Conservation (phyloP, 306 rosid species). For the Cucurbita moschata region DNA sequence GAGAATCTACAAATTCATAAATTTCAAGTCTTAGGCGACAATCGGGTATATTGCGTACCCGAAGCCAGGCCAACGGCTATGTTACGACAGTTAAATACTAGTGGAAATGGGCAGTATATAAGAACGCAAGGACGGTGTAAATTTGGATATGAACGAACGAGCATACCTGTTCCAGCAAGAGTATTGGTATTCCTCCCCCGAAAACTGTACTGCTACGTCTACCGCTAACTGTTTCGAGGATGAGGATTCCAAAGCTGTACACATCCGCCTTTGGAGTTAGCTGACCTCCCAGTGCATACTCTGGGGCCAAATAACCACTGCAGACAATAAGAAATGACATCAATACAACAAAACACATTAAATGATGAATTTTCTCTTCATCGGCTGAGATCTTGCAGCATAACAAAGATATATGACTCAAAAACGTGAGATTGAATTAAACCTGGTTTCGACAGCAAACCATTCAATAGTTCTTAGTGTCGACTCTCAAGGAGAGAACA, state of each 20-base stretch:
- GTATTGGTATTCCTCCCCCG: slow-evolving; percentile 38
- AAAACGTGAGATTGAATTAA: background rate
- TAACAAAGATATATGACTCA: background rate
- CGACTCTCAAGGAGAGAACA: background rate
- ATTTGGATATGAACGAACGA: background rate
- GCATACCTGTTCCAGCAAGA: slow-evolving; percentile 68
- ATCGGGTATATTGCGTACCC: background rate
- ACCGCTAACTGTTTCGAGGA: slow-evolving; percentile 76
- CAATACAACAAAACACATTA: background rate
- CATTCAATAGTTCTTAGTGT: background rate
- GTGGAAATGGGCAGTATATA: background rate
- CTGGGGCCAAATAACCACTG: slow-evolving; percentile 97
- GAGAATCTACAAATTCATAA: background rate
- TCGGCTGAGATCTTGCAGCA: background rate
- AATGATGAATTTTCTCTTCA: background rate
- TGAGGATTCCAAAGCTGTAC: slow-evolving; percentile 80
- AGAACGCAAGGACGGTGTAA: background rate
- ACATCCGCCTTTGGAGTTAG: slow-evolving; percentile 80
- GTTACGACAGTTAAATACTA: background rate
- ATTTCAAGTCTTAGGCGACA: background rate
- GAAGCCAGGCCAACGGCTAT: background rate
- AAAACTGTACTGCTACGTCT: slow-evolving; percentile 46
- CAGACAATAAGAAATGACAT: slow-evolving; percentile 6
- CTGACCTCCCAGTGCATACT: slow-evolving; percentile 90
- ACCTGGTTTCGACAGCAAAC: background rate